A percentile compares a stretch with the other conserved stretches of the same genome.
These are phyloP conservation scores for Blastobotrys parvus DNA, from an alignment of 805 yeast species.

Conservation along the genomic window DNA sequence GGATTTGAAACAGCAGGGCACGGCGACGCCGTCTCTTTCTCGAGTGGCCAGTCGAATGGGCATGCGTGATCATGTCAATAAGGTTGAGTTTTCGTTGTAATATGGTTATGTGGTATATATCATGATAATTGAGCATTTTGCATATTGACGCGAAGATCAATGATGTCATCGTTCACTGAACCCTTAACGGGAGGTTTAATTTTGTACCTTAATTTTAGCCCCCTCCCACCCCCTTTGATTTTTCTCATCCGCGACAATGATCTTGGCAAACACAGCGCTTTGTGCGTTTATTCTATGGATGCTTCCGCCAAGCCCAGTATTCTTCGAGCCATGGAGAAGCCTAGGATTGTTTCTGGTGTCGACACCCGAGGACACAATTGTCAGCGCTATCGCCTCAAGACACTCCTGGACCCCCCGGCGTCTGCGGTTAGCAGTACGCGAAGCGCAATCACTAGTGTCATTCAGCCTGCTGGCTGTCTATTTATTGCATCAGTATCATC, in stretches of 20 bases:
- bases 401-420: no score
- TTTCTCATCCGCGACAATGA: no score
- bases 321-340: not conserved
- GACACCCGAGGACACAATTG: not conserved
- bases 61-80: constrained; percentile 10
- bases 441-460: not conserved
- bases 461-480: not conserved
- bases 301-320: not conserved
- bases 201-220: no score
- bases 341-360: not conserved
- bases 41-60: constrained; percentile 18
- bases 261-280: not conserved
- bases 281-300: not conserved
- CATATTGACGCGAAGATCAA: no score
- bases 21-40: constrained; percentile 1
- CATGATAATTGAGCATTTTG: no score
- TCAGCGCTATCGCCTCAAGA: no score
- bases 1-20: constrained; percentile 13
- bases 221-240: no score
- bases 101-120: no score
- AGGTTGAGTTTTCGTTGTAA: no score
- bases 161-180: no score
- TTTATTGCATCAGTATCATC: no score
- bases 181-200: no score
- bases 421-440: not conserved